A percentile compares a stretch with the other conserved stretches of the same genome.
These are phyloP conservation scores for Aspergillus carbonarius DNA, from an alignment of 2,329 filamentous ascomycete species.

Conservation along the genomic window DNA sequence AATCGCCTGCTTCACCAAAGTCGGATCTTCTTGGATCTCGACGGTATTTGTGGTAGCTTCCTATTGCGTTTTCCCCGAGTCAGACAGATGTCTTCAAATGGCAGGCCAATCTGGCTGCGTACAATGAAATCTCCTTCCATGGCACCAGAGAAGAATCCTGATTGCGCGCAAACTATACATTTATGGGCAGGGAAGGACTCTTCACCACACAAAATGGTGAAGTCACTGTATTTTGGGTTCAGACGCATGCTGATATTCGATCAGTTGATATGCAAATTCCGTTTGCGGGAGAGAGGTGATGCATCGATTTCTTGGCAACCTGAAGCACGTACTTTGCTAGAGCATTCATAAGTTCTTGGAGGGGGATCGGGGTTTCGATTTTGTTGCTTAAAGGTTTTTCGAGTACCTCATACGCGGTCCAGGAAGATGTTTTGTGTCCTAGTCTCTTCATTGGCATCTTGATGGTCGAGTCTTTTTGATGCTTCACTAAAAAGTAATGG, in stretches of 20 bases:
- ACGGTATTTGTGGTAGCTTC: not conserved
- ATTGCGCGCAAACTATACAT: not conserved
- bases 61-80: not conserved
- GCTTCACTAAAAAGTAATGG: too few relatives aligned
- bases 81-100: not conserved
- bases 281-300: too few relatives aligned
- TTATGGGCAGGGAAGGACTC: slow-evolving; percentile 3
- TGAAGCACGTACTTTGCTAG: slow-evolving; percentile 1
- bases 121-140: not conserved
- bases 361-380: not conserved
- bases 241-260: not conserved
- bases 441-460: too few relatives aligned
- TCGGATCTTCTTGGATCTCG: slow-evolving; percentile 1
- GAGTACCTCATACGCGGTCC: too few relatives aligned
- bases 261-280: too few relatives aligned
- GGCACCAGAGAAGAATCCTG: not conserved
- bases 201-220: slow-evolving; percentile 1
- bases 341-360: slow-evolving; percentile 1
- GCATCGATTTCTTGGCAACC: not conserved
- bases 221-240: slow-evolving; percentile 5
- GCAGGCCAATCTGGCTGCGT: not conserved
- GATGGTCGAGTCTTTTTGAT: too few relatives aligned
- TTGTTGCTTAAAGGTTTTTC: not conserved
- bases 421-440: too few relatives aligned
- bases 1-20: too few relatives aligned